phyloP scores from a whole-genome alignment of 345 rosid genomes.

The Triadica sebifera region DNA sequence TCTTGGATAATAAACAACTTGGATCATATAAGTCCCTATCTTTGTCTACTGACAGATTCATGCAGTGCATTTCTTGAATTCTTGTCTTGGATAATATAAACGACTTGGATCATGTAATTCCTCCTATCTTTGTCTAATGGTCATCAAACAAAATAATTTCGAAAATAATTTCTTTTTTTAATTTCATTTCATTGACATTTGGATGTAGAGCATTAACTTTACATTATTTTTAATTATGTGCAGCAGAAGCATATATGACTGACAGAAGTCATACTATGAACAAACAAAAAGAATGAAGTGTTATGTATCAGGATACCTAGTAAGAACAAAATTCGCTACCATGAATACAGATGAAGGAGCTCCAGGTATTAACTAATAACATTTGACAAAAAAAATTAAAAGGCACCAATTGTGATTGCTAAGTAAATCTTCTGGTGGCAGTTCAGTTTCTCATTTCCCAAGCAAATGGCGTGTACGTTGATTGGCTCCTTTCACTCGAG shows the following conservation, averaged over 20 bases:
- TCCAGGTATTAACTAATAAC: background rate
- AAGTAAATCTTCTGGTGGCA: background rate
- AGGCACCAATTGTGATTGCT: background rate
- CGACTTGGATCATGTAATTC: too few species aligned
- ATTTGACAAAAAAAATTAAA: background rate
- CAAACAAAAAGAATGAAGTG: background rate
- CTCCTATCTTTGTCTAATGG: too few species aligned
- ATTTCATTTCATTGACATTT: background rate
- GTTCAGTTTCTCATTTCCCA: slow-evolving; percentile 15
- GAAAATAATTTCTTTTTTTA: background rate
- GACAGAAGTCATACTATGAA: background rate
- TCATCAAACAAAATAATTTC: too few species aligned
- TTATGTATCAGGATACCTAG: background rate
- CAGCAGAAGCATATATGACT: background rate
- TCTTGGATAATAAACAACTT: too few species aligned
- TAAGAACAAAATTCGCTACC: background rate
- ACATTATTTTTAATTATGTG: background rate
- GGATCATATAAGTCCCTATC: too few species aligned
- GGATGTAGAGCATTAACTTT: background rate
- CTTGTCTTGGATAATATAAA: too few species aligned
- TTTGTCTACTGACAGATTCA: too few species aligned
- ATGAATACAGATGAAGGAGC: background rate
- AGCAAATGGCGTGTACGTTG: slow-evolving; percentile 31
- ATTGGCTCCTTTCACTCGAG: slow-evolving; percentile 37
- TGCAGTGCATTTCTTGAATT: too few species aligned